Conservation (phyloP, 306 rosid species). For the Alnus glutinosa region DNA sequence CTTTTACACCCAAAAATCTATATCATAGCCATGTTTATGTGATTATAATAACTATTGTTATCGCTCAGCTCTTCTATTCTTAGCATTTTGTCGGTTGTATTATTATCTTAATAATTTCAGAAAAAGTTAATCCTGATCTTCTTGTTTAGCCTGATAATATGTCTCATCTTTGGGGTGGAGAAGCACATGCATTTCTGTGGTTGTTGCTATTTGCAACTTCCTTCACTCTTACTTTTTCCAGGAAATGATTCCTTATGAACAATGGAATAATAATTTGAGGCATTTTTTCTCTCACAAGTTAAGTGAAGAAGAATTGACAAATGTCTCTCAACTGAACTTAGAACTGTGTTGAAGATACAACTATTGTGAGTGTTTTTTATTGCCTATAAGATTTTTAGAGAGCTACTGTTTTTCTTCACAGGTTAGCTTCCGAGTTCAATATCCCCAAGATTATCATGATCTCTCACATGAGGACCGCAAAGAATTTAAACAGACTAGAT, state of each 20-base stretch:
- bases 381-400: conserved; percentile 24
- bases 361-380: conserved; percentile 2
- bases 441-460: conserved; percentile 91
- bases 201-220: not conserved
- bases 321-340: conserved; percentile 11
- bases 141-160: not conserved
- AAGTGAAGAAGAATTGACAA: not conserved
- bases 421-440: conserved; percentile 96
- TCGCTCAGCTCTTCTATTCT: conserved; percentile 3
- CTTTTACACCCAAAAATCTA: conserved; percentile 9
- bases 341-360: not conserved
- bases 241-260: conserved; percentile 7
- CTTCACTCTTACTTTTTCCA: not conserved
- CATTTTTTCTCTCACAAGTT: not conserved
- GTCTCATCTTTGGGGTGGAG: conserved; percentile 9
- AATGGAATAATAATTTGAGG: not conserved
- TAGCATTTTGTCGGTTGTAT: conserved; percentile 10
- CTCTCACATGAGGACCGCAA: conserved; percentile 92
- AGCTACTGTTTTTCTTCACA: conserved; percentile 39
- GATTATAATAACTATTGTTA: not conserved
- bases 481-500: conserved; percentile 97
- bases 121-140: not conserved
- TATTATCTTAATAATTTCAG: conserved; percentile 18
- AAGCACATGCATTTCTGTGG: conserved; percentile 1
- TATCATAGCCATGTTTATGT: conserved; percentile 26